Percentiles rank a stretch among this genome's conserved stretches.
Evolutionary conservation across 805 yeast species (phyloP).

Genomic region (Lipomyces kockii): DNA sequence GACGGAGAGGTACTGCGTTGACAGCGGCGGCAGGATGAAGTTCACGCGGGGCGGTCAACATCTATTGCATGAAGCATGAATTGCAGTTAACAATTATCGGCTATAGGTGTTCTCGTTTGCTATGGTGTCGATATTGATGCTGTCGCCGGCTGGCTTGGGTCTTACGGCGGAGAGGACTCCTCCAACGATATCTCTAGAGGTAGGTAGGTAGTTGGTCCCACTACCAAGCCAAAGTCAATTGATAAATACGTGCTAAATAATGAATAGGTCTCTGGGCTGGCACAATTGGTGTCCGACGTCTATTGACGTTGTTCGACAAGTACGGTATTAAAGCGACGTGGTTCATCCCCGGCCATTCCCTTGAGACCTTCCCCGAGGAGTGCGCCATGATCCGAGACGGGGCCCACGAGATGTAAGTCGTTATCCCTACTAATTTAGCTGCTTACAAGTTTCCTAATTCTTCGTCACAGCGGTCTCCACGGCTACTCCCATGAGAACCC

Average conservation of each 20-base stretch:
- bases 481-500: conserved; percentile 50
- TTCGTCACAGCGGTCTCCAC: conserved; percentile 43
- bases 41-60: neutral
- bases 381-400: conserved; percentile 46
- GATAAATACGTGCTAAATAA: neutral
- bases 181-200: conserved; percentile 48
- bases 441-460: neutral
- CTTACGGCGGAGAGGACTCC: conserved; percentile 49
- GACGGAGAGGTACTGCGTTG: neutral
- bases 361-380: conserved; percentile 49
- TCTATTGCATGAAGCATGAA: neutral
- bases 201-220: neutral
- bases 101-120: conserved; percentile 45
- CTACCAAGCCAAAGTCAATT: no score
- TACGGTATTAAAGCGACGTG: conserved; percentile 49
- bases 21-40: neutral
- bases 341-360: conserved; percentile 49
- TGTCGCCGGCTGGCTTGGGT: conserved; percentile 49
- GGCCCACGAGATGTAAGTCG: conserved; percentile 45
- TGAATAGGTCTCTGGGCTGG: conserved; percentile 46
- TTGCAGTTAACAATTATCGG: conserved; percentile 11
- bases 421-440: neutral
- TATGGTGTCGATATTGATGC: conserved; percentile 50
- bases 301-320: conserved; percentile 46
- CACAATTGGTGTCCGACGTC: conserved; percentile 47